Percentiles rank a stretch among this genome's conserved stretches.
Conservation (phyloP, 2,329 filamentous ascomycete genomes). For the Fusarium mexicanum region DNA sequence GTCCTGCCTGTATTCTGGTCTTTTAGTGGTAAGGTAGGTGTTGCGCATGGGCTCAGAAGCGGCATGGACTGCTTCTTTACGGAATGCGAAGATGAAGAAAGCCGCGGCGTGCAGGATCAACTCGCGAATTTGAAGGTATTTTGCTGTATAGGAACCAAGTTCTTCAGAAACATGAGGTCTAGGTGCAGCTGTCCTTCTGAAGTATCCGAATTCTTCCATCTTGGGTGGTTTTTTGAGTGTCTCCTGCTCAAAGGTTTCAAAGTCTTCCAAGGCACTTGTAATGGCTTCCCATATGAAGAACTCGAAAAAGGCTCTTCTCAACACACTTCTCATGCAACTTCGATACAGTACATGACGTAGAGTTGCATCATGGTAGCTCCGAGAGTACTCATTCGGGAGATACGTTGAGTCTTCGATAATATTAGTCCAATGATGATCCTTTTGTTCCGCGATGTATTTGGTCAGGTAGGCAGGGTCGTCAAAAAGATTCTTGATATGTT, state of each 20-base stretch:
- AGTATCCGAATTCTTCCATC: neutral
- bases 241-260: neutral
- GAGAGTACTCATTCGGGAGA: neutral
- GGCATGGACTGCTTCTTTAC: constrained; percentile 37
- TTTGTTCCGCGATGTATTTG: constrained; percentile 27
- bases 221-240: neutral
- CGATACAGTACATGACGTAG: constrained; percentile 11
- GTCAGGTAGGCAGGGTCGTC: constrained; percentile 34
- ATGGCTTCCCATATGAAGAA: constrained; percentile 31
- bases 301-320: constrained; percentile 35
- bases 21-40: constrained; percentile 2
- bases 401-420: constrained; percentile 1
- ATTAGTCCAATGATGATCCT: constrained; percentile 38
- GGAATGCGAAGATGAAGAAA: constrained; percentile 37
- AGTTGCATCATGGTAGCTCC: neutral
- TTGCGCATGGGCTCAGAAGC: constrained; percentile 29
- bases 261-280: neutral
- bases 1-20: neutral
- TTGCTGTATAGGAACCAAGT: neutral
- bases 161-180: neutral
- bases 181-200: neutral
- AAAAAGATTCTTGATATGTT: constrained; percentile 30
- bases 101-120: constrained; percentile 27
- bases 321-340: constrained; percentile 25
- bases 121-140: neutral